Base-by-base conservation (phyloP, 2,329 filamentous ascomycete genomes). In the Trichoderma guizhouense region DNA sequence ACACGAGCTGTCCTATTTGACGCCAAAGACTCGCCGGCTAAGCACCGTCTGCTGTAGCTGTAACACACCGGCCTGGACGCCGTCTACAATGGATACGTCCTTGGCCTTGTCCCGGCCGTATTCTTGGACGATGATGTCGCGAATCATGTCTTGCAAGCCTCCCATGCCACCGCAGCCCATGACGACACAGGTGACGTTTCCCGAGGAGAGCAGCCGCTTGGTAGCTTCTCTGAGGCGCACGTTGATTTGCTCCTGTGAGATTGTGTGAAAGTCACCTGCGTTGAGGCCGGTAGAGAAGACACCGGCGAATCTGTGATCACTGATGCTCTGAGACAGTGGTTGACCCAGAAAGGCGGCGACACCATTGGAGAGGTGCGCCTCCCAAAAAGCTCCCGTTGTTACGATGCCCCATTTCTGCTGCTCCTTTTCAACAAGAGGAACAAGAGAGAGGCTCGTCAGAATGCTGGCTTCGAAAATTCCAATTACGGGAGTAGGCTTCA, bases 111-210 rank as follows among this genome's bases (percentile, higher is more conserved):
- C 57, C 21, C 62, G 53, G 60, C 74, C 73, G 24, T 75, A 73
- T 64, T 88, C 85, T 72, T 92, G 89, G 0, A 87, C 77, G 43
- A 92, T 92, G 1, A 91, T 91, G 57, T 88, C 86, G 39, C 91
- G 87, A 51, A 98, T 94, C 72, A 91, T 91, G 53, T 89, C 85
- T 76, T 96, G 92, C 82, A 98, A 86, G 0, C 94, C 95, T 1
- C 91, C 91, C 95, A 98, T 97, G 0, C 94, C 95, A 3, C 93
- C 95, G 79, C 95, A 98, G 0, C 95, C 95, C 84, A 98, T 87
- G 77, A 93, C 92, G 8, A 98, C 88, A 28, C 90, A 92, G 5
- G 85, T 84, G 0, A 95, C 87, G 4, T 85, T 83, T 0, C 86
- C 83, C 14, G 84, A 84, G 8, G 78, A 79, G 32, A 97, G 81